Evolutionary conservation across 2,329 filamentous ascomycete species (phyloP).

Genomic region (Stylonectria norvegica): DNA sequence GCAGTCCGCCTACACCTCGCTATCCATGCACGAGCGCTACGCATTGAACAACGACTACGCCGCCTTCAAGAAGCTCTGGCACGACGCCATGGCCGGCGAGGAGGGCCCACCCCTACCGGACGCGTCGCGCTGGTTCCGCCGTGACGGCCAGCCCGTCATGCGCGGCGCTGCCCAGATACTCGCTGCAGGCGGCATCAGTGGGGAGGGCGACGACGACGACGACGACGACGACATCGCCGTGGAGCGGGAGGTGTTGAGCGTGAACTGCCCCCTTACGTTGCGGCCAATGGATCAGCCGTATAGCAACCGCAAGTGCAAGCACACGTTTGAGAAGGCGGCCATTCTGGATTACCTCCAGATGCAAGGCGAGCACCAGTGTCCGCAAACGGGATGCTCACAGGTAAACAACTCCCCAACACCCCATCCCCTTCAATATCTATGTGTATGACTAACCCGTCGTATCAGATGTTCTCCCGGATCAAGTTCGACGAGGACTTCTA

Average conservation of each 20-base stretch:
- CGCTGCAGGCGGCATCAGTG: constrained; percentile 43
- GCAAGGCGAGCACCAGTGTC: constrained; percentile 51
- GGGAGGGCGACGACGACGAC: constrained; percentile 62
- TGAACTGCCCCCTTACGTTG: constrained; percentile 68
- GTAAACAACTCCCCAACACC: constrained; percentile 33
- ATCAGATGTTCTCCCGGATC: constrained; percentile 45
- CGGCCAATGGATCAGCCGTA: constrained; percentile 62
- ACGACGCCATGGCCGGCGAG: constrained; percentile 49
- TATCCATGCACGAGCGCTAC: constrained; percentile 47
- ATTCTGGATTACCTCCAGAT: constrained; percentile 56
- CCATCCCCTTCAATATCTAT: background rate
- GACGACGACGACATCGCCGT: constrained; percentile 68
- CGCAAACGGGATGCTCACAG: constrained; percentile 61
- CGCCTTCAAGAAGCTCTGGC: constrained; percentile 56
- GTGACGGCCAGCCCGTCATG: constrained; percentile 43
- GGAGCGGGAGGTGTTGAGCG: constrained; percentile 58
- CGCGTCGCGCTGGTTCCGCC: constrained; percentile 52
- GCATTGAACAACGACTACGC: constrained; percentile 57
- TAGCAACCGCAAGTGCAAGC: constrained; percentile 64
- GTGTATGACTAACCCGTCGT: constrained; percentile 3
- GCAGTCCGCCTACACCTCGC: constrained; percentile 39
- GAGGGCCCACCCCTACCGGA: constrained; percentile 51
- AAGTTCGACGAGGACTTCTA: constrained; percentile 48
- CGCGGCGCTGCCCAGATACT: constrained; percentile 17
- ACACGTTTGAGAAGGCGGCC: constrained; percentile 66